Conservation (phyloP, 2,329 filamentous ascomycete species). For the Shiraia sp. region DNA sequence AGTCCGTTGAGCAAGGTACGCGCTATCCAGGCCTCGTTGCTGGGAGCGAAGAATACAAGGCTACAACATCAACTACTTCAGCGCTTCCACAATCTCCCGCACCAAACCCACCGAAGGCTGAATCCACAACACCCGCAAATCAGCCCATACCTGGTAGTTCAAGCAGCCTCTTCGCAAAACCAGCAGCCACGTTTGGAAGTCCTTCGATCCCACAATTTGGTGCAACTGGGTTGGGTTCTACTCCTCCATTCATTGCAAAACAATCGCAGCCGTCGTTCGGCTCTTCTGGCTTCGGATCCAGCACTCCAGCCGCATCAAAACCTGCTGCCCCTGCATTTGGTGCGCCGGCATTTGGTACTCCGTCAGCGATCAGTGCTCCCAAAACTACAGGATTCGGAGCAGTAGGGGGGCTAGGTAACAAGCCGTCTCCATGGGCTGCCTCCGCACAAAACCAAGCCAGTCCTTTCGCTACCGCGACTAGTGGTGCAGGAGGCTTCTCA, state of each 20-base stretch:
- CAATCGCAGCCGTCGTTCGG: conserved; percentile 32
- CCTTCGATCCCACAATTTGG: conserved; percentile 32
- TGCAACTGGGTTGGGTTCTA: conserved; percentile 14
- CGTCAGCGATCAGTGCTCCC: conserved; percentile 23
- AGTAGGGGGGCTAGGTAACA: conserved; percentile 19
- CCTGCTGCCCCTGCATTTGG: conserved; percentile 29
- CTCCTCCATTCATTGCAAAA: conserved; percentile 16
- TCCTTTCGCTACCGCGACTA: conserved; percentile 38
- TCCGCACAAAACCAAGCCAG: conserved; percentile 27
- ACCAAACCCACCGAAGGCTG: conserved; percentile 9
- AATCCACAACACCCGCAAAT: conserved; percentile 15
- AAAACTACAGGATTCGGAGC: conserved; percentile 35
- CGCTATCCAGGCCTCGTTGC: conserved; percentile 72
- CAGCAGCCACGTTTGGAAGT: conserved; percentile 29
- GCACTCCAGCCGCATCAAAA: conserved; percentile 15
- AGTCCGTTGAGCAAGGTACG: conserved; percentile 75
- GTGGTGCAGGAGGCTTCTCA: conserved; percentile 35
- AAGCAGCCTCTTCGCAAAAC: conserved; percentile 12
- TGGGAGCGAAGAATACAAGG: conserved; percentile 32
- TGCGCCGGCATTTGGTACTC: conserved; percentile 28
- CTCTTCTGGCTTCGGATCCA: conserved; percentile 13
- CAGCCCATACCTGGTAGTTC: conserved; percentile 1
- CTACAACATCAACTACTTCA: conserved; percentile 32
- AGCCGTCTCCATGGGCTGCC: conserved; percentile 28
- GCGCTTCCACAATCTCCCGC: conserved; percentile 18